A percentile compares a stretch with the other conserved stretches of the same genome.
These are phyloP conservation scores for Acanthamoeba castellanii DNA, from an alignment of 208 protist genomes.

Conservation along the genomic window DNA sequence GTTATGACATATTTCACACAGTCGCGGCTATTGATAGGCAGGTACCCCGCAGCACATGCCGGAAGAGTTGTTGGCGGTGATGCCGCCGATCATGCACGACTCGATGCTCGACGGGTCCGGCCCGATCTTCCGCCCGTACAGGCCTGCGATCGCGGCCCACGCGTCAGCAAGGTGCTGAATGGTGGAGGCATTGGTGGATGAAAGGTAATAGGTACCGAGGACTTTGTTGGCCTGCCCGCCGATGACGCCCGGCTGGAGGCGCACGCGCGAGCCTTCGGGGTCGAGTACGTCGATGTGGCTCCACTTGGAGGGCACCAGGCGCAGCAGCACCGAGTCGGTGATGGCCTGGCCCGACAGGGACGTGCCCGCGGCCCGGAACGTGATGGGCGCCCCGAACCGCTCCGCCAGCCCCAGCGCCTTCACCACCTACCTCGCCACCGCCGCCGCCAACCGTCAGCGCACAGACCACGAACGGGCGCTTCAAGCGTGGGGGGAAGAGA, in stretches of 20 bases:
- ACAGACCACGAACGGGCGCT: no score
- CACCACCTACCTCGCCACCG: slow-evolving; percentile 65
- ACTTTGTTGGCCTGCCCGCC: slow-evolving; percentile 84
- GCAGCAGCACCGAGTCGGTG: slow-evolving; percentile 84
- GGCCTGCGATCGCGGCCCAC: not conserved
- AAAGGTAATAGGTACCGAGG: slow-evolving; percentile 59
- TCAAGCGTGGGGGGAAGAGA: not conserved
- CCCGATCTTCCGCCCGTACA: slow-evolving; percentile 80
- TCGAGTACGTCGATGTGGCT: slow-evolving; percentile 69
- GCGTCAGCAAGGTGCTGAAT: not conserved
- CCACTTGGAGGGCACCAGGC: slow-evolving; percentile 78
- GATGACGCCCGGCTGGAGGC: slow-evolving; percentile 82
- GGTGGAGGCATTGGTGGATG: not conserved
- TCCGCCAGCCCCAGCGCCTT: slow-evolving; percentile 59
- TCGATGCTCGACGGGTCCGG: slow-evolving; percentile 85
- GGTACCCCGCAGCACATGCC: slow-evolving; percentile 86
- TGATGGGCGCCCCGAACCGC: slow-evolving; percentile 81
- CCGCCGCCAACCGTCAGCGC: no score
- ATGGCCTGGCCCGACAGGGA: slow-evolving; percentile 84
- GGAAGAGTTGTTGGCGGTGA: slow-evolving; percentile 85
- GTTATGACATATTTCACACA: no score
- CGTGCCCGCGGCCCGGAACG: slow-evolving; percentile 85
- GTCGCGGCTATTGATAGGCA: no score
- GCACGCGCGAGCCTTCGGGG: slow-evolving; percentile 75
- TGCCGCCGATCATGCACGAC: slow-evolving; percentile 87